A percentile compares a stretch with the other conserved stretches of the same genome.
Conservation (phyloP, 1,284 basidiomycete genomes). For the Golubevia pallescens region DNA sequence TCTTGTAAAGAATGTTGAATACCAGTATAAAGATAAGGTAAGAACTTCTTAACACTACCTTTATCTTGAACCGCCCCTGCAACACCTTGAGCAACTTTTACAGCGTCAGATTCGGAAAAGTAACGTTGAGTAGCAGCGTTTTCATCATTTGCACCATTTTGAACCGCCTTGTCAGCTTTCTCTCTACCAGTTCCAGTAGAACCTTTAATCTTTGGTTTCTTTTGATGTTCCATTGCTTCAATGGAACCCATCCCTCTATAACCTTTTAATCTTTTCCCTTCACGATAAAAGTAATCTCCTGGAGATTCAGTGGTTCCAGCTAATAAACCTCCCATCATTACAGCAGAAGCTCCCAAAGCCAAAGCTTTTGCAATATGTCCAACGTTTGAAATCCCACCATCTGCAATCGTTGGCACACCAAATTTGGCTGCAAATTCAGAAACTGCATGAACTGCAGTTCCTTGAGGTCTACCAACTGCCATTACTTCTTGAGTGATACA, state of each 20-base stretch:
- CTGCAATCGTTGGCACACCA: constrained; percentile 96
- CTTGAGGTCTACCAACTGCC: constrained; percentile 98
- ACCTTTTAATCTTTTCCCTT: constrained; percentile 96
- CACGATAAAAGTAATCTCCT: constrained; percentile 93
- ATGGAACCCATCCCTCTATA: constrained; percentile 96
- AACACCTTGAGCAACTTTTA: constrained; percentile 96
- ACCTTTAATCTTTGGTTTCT: constrained; percentile 43
- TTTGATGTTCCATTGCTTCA: constrained; percentile 62
- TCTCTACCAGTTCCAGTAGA: constrained; percentile 64
- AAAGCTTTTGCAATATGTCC: constrained; percentile 98
- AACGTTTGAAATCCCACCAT: constrained; percentile 93
- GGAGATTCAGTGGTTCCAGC: constrained; percentile 97
- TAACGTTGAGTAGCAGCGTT: constrained; percentile 97
- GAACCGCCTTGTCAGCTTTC: constrained; percentile 68
- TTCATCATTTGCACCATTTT: constrained; percentile 70
- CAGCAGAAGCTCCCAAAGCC: constrained; percentile 87
- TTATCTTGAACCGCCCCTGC: constrained; percentile 97
- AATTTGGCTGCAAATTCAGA: constrained; percentile 91
- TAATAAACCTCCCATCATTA: constrained; percentile 98
- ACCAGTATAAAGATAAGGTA: constrained; percentile 90
- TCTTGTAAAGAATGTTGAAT: constrained; percentile 97
- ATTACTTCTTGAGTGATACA: constrained; percentile 99
- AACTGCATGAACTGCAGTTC: constrained; percentile 92
- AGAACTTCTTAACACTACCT: constrained; percentile 82
- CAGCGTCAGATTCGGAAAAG: constrained; percentile 90